phyloP scores from a whole-genome alignment of 108 stramenopile genomes.

The Pseudonitzschia pungens region DNA sequence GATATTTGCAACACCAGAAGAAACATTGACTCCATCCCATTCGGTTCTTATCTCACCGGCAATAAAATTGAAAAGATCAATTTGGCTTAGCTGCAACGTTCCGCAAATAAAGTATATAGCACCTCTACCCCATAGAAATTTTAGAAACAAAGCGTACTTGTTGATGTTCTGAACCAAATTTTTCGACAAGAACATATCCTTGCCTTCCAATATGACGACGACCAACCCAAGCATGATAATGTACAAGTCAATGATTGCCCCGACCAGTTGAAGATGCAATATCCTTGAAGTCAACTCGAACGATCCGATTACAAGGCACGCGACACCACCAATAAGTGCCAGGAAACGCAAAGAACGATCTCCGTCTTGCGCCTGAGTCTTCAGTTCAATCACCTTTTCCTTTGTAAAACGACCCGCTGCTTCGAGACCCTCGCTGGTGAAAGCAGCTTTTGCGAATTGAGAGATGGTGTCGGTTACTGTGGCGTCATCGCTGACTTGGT shows the following conservation, averaged over 20 bases:
- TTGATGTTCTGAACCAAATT: constrained; percentile 27
- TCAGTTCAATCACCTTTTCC: constrained; percentile 36
- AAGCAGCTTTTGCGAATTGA: constrained; percentile 20
- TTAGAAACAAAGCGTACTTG: constrained; percentile 58
- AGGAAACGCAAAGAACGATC: constrained; percentile 51
- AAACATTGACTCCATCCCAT: neutral
- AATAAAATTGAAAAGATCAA: constrained; percentile 24
- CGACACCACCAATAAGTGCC: constrained; percentile 52
- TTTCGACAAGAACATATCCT: constrained; percentile 21
- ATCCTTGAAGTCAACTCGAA: constrained; percentile 22
- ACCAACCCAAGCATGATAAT: constrained; percentile 42
- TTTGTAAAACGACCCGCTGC: constrained; percentile 31
- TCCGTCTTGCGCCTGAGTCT: constrained; percentile 38
- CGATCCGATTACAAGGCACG: constrained; percentile 6
- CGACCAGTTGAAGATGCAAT: constrained; percentile 34
- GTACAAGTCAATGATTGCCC: constrained; percentile 47
- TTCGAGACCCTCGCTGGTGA: constrained; percentile 36
- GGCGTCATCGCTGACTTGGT: neutral
- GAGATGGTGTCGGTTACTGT: constrained; percentile 12
- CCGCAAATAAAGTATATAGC: constrained; percentile 54
- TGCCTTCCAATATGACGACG: constrained; percentile 45
- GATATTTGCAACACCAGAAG: neutral
- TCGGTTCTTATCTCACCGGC: neutral
- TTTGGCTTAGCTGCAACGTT: constrained; percentile 44
- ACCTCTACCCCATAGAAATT: constrained; percentile 57